A percentile compares a stretch with the other conserved stretches of the same genome.
phyloP scores from a whole-genome alignment of 352 stramenopile genomes.

The Phytopythium delawarense region DNA sequence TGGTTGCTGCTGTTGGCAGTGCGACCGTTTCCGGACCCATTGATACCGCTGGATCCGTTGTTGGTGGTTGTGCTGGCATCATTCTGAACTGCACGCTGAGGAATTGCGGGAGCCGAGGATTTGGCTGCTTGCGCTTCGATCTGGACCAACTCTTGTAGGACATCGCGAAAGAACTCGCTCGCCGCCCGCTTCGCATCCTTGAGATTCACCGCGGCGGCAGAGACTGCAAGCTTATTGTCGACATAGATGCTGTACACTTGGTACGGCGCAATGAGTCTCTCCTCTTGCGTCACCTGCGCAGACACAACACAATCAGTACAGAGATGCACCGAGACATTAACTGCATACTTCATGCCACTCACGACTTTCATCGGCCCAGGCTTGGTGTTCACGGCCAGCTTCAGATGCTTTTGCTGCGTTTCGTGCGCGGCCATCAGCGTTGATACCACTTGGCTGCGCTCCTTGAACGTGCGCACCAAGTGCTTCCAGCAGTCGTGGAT shows the following conservation, averaged over 20 bases:
- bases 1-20: background rate
- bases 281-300: slow-evolving; percentile 19
- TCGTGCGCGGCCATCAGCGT: slow-evolving; percentile 71
- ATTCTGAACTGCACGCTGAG: background rate
- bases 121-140: background rate
- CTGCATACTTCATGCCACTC: background rate
- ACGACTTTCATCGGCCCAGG: background rate
- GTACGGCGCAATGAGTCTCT: slow-evolving; percentile 32
- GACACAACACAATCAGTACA: background rate
- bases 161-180: slow-evolving; percentile 64
- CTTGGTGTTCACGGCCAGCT: slow-evolving; percentile 9
- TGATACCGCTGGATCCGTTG: background rate
- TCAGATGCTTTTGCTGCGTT: slow-evolving; percentile 35
- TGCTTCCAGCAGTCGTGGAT: slow-evolving; percentile 48
- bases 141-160: slow-evolving; percentile 37
- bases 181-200: slow-evolving; percentile 76
- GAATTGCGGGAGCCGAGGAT: background rate
- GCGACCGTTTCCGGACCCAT: background rate
- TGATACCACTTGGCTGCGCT: slow-evolving; percentile 37
- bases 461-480: slow-evolving; percentile 42
- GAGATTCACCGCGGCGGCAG: slow-evolving; percentile 50
- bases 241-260: slow-evolving; percentile 62
- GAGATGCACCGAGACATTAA: background rate
- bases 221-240: slow-evolving; percentile 36
- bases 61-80: background rate